Evolutionary conservation across 2,329 filamentous ascomycete genomes (phyloP).

Genomic region (Fusarium falciforme): DNA sequence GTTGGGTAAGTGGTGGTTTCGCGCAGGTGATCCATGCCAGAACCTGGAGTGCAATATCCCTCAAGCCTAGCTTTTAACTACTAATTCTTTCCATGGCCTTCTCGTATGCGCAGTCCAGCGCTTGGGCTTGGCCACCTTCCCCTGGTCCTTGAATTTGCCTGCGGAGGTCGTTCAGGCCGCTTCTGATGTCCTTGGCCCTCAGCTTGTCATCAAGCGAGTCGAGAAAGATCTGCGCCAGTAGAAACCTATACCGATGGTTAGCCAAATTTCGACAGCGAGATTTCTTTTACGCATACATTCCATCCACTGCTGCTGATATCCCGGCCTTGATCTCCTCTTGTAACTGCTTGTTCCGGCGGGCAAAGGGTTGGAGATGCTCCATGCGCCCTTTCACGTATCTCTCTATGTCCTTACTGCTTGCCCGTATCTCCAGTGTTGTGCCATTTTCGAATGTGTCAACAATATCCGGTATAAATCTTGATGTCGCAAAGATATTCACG

Average conservation of each 20-base stretch:
- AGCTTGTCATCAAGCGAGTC: neutral
- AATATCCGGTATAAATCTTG: neutral
- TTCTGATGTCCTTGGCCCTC: neutral
- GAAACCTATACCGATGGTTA: neutral
- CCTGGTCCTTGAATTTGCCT: constrained; percentile 34
- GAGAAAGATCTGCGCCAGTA: neutral
- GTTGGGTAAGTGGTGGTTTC: constrained; percentile 46
- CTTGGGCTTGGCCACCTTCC: constrained; percentile 45
- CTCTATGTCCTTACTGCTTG: neutral
- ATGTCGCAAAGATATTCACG: constrained; percentile 6
- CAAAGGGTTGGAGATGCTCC: neutral
- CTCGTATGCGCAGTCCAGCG: constrained; percentile 50
- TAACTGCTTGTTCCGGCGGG: neutral
- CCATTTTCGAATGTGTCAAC: neutral
- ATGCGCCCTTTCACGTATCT: neutral
- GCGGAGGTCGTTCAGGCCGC: neutral
- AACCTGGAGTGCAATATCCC: constrained; percentile 50
- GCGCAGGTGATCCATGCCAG: constrained; percentile 56
- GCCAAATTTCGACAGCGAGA: neutral
- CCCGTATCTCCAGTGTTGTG: neutral
- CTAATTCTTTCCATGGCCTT: constrained; percentile 56
- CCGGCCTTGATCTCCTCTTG: neutral
- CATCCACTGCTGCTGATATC: neutral
- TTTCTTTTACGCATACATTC: neutral
- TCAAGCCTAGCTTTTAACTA: constrained; percentile 45